These are phyloP conservation scores for Volutella citrinella DNA, from an alignment of 2,329 filamentous ascomycete species.

Conservation along the genomic window DNA sequence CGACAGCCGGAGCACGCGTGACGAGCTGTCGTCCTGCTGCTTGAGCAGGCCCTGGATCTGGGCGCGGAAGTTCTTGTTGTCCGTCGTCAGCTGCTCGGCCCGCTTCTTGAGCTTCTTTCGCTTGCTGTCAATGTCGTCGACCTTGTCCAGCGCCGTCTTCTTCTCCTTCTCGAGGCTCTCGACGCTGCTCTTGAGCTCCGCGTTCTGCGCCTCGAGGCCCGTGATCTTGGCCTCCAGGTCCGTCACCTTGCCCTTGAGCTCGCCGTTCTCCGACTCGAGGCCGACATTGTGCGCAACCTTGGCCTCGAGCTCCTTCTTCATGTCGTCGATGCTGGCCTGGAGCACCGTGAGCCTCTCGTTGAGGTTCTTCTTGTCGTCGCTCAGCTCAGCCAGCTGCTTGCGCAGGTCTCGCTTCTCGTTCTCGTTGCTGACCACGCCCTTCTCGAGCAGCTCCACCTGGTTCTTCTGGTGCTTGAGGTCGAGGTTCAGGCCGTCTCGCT, in stretches of 20 bases:
- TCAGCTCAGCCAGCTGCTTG: constrained; percentile 1
- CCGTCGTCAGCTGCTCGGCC: constrained; percentile 14
- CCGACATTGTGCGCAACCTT: constrained; percentile 21
- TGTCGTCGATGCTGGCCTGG: constrained; percentile 18
- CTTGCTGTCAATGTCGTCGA: constrained; percentile 21
- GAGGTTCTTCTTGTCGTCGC: constrained; percentile 1
- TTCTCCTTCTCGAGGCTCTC: constrained; percentile 23
- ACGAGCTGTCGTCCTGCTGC: constrained; percentile 22
- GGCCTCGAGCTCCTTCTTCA: constrained; percentile 20
- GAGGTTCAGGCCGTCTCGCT: constrained; percentile 19
- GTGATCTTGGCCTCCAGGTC: constrained; percentile 20
- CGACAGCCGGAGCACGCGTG: constrained; percentile 20
- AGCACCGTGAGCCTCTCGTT: constrained; percentile 16
- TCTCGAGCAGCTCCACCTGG: constrained; percentile 16
- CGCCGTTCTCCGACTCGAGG: constrained; percentile 18
- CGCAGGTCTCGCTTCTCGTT: constrained; percentile 8
- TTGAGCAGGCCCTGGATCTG: constrained; percentile 17
- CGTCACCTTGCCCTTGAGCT: constrained; percentile 21
- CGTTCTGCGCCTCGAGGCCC: constrained; percentile 19
- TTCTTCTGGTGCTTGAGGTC: constrained; percentile 17
- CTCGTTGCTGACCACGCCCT: constrained; percentile 8
- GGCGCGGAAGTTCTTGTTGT: constrained; percentile 16
- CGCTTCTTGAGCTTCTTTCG: constrained; percentile 23
- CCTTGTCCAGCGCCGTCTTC: constrained; percentile 16
- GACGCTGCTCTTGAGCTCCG: constrained; percentile 20